phyloP scores from a whole-genome alignment of 352 stramenopile species.

The Aphanomyces euteiches region DNA sequence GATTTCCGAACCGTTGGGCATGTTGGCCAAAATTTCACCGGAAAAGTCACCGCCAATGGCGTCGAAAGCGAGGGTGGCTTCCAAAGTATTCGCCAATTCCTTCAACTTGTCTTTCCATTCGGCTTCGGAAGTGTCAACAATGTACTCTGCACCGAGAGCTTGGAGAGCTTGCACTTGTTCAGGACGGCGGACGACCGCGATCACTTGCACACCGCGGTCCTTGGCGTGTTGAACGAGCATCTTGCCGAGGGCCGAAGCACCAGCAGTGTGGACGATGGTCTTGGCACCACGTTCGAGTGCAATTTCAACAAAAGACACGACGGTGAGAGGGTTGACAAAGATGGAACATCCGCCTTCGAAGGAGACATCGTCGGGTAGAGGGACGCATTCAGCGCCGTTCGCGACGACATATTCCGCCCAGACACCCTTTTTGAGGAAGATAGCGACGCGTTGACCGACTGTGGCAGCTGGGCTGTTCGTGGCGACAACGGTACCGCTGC shows the following conservation, averaged over 20 bases:
- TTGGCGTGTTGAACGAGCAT: slow-evolving; percentile 31
- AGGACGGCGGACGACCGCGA: too few species aligned
- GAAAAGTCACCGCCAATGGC: too few species aligned
- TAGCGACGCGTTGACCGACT: slow-evolving; percentile 27
- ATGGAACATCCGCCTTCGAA: slow-evolving; percentile 31
- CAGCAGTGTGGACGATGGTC: slow-evolving; percentile 35
- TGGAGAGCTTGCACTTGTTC: too few species aligned
- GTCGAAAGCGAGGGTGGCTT: too few species aligned
- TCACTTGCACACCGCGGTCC: too few species aligned
- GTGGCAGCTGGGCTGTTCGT: slow-evolving; percentile 28
- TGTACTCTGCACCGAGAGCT: too few species aligned
- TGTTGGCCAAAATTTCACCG: too few species aligned
- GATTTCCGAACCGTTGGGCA: too few species aligned
- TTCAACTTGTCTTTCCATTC: too few species aligned
- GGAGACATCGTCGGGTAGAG: slow-evolving; percentile 24
- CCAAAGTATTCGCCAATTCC: too few species aligned
- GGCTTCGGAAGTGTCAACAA: too few species aligned
- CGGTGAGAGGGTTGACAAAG: slow-evolving; percentile 37
- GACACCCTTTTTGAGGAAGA: slow-evolving; percentile 21
- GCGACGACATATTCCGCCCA: slow-evolving; percentile 35
- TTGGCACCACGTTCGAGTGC: slow-evolving; percentile 31
- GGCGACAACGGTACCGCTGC: slow-evolving; percentile 31
- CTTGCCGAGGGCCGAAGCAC: slow-evolving; percentile 33
- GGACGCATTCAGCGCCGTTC: slow-evolving; percentile 4
- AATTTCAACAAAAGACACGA: slow-evolving; percentile 34